Evolutionary conservation across 2,329 filamentous ascomycete genomes (phyloP).

Genomic region (Neonectria sp.): DNA sequence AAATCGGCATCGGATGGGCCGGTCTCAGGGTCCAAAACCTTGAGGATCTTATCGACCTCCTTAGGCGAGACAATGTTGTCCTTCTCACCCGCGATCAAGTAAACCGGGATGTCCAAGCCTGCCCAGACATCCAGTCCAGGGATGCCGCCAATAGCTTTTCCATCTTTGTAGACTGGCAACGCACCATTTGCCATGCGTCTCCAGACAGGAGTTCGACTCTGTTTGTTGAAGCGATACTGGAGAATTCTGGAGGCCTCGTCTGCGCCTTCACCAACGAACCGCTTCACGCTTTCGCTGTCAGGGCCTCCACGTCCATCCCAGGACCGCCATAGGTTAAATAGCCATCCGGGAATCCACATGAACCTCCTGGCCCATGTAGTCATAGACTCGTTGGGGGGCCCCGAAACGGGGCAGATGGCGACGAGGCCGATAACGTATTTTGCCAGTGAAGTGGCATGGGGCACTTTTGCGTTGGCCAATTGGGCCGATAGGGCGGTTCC

Average conservation of each 20-base stretch:
- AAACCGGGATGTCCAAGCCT: slow-evolving; percentile 79
- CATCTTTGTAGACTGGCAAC: slow-evolving; percentile 72
- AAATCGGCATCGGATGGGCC: slow-evolving; percentile 32
- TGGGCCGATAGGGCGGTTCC: slow-evolving; percentile 84
- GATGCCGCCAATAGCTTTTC: slow-evolving; percentile 72
- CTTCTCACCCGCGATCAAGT: slow-evolving; percentile 82
- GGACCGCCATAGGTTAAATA: slow-evolving; percentile 83
- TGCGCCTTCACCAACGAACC: slow-evolving; percentile 80
- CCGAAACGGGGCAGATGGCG: slow-evolving; percentile 84
- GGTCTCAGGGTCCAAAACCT: slow-evolving; percentile 51
- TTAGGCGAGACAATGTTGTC: slow-evolving; percentile 82
- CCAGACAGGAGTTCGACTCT: slow-evolving; percentile 87
- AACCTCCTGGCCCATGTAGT: slow-evolving; percentile 66
- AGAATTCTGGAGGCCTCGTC: slow-evolving; percentile 76
- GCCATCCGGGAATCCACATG: slow-evolving; percentile 76
- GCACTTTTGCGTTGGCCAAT: slow-evolving; percentile 67
- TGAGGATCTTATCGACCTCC: slow-evolving; percentile 78
- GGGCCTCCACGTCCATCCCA: slow-evolving; percentile 86
- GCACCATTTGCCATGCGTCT: slow-evolving; percentile 83
- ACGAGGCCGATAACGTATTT: slow-evolving; percentile 81
- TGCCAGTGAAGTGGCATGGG: slow-evolving; percentile 67
- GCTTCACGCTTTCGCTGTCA: slow-evolving; percentile 82
- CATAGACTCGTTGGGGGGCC: slow-evolving; percentile 68
- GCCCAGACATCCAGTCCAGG: slow-evolving; percentile 81
- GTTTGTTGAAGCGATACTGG: slow-evolving; percentile 83